A percentile compares a stretch with the other conserved stretches of the same genome.
Conservation (phyloP, 2,329 filamentous ascomycete species). For the Cryoendolithus antarcticus region DNA sequence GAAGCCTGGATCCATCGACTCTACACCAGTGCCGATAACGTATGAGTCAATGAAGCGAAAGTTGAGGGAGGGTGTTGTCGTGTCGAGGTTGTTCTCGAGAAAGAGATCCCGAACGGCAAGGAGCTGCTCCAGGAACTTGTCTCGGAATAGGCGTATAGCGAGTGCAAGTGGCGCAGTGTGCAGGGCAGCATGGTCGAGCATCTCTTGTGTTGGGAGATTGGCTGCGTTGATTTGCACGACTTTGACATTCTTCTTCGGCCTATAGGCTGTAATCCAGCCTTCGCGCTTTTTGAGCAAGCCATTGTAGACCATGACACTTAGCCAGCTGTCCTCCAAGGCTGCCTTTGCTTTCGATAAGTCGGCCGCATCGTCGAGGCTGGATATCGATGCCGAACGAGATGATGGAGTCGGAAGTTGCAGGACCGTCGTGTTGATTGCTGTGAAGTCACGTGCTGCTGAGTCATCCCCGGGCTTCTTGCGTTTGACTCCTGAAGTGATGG, state of each 20-base stretch:
- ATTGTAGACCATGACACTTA: conserved; percentile 26
- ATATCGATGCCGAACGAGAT: conserved; percentile 3
- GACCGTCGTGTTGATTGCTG: conserved; percentile 6
- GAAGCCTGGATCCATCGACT: conserved; percentile 44
- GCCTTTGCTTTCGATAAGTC: background rate
- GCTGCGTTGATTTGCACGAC: conserved; percentile 20
- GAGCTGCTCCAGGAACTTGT: conserved; percentile 25
- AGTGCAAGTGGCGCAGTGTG: conserved; percentile 15
- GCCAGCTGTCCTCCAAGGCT: background rate
- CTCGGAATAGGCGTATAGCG: conserved; percentile 26
- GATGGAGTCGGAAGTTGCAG: conserved; percentile 8
- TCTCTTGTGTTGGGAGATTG: conserved; percentile 24
- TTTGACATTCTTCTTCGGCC: conserved; percentile 20
- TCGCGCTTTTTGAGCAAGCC: conserved; percentile 25
- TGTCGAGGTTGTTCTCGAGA: conserved; percentile 46
- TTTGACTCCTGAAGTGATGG: conserved; percentile 10
- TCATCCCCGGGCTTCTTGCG: conserved; percentile 15
- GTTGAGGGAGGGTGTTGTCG: conserved; percentile 41
- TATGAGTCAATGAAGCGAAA: conserved; percentile 60
- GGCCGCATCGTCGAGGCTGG: conserved; percentile 1
- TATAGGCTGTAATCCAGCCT: conserved; percentile 25
- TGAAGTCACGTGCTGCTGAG: conserved; percentile 8
- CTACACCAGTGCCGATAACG: conserved; percentile 47
- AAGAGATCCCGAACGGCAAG: conserved; percentile 15
- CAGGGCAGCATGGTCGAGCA: conserved; percentile 20